Evolutionary conservation across 495 filamentous ascomycete species (phyloP).

Genomic region (Trichoderma virens): DNA sequence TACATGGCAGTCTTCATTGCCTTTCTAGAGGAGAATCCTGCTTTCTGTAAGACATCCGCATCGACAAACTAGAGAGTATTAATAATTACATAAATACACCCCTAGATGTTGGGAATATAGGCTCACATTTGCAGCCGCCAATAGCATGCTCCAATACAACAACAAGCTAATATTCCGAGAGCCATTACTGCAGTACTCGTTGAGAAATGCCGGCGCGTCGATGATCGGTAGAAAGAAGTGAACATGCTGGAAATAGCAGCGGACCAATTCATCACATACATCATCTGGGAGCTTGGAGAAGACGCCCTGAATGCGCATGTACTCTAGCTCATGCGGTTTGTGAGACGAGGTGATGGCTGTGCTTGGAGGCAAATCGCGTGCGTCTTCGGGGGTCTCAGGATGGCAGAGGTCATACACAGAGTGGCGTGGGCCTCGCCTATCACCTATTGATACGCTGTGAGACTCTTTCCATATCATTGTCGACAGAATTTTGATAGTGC

Average conservation of each 20-base stretch:
- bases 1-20: constrained; percentile 34
- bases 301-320: constrained; percentile 14
- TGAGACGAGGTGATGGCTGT: neutral
- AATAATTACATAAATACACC: neutral
- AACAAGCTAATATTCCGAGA: constrained; percentile 27
- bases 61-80: constrained; percentile 22
- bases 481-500: neutral
- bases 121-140: constrained; percentile 30
- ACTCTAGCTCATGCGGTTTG: constrained; percentile 16
- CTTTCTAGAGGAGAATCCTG: constrained; percentile 29
- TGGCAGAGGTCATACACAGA: constrained; percentile 18
- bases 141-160: constrained; percentile 38
- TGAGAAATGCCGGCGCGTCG: constrained; percentile 25
- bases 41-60: constrained; percentile 18
- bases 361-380: neutral
- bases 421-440: constrained; percentile 14
- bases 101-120: neutral
- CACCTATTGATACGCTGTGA: constrained; percentile 1
- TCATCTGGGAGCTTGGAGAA: constrained; percentile 15
- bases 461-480: neutral
- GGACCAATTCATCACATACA: constrained; percentile 17
- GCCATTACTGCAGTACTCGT: constrained; percentile 18
- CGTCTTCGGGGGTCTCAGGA: constrained; percentile 13
- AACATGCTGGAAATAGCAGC: constrained; percentile 28
- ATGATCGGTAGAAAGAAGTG: constrained; percentile 35